Percentiles rank a stretch among this genome's conserved stretches.
Evolutionary conservation across 148 eudicot genomes (phyloP).

Genomic region (Chenopodium quinoa): DNA sequence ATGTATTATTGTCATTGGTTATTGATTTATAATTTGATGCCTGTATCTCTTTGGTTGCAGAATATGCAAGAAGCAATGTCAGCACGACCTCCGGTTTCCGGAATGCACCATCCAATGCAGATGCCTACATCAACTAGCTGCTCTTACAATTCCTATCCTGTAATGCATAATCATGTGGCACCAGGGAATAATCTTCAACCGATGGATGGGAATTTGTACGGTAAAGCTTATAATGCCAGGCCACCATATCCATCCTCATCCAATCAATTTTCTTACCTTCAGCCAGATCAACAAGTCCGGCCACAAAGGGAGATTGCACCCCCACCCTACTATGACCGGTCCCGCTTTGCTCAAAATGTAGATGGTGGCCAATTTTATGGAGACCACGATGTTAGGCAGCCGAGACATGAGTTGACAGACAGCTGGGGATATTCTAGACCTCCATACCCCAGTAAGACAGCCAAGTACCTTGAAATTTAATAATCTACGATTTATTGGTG

Average conservation of each 20-base stretch:
- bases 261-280: constrained; percentile 76
- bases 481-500: not conserved
- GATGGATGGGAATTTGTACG: constrained; percentile 32
- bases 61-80: constrained; percentile 43
- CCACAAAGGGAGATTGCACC: constrained; percentile 58
- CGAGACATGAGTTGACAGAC: constrained; percentile 55
- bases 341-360: constrained; percentile 40
- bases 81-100: constrained; percentile 39
- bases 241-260: constrained; percentile 81
- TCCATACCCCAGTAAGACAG: constrained; percentile 49
- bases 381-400: constrained; percentile 58
- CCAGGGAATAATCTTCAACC: constrained; percentile 42
- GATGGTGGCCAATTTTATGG: constrained; percentile 64
- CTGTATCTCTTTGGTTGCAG: constrained; percentile 34
- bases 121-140: constrained; percentile 41
- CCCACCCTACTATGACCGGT: constrained; percentile 50
- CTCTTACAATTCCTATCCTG: constrained; percentile 49
- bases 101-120: constrained; percentile 47
- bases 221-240: constrained; percentile 56
- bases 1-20: not conserved
- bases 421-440: constrained; percentile 77
- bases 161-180: constrained; percentile 46
- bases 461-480: not conserved
- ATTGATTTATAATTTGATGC: not conserved
- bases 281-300: constrained; percentile 52